Percentiles rank a stretch among this genome's conserved stretches.
Evolutionary conservation across 257 asterid species (phyloP).

Genomic region (Leptodermis oblonga): DNA sequence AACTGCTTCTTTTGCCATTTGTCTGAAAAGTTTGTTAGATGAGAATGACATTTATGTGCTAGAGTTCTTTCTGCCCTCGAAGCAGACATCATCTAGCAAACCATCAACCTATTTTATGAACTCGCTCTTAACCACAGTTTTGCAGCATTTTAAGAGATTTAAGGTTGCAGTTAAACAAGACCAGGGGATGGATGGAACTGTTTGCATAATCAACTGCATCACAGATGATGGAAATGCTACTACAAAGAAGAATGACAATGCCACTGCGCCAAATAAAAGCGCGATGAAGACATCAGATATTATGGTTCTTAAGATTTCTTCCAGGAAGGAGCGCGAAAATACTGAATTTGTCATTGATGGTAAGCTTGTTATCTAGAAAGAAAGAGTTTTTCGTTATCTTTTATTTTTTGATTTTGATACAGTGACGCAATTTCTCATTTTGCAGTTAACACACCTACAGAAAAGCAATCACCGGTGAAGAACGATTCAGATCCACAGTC

Average conservation of each 20-base stretch:
- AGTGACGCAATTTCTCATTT: neutral
- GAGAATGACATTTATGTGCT: constrained; percentile 18
- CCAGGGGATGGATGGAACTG: constrained; percentile 9
- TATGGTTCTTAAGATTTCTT: neutral
- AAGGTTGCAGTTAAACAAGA: constrained; percentile 19
- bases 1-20: constrained; percentile 22
- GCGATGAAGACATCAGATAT: neutral
- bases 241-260: neutral
- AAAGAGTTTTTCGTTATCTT: neutral
- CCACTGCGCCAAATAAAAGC: neutral
- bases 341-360: neutral
- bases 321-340: neutral
- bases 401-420: neutral
- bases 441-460: neutral
- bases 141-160: constrained; percentile 21
- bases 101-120: constrained; percentile 11
- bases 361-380: neutral
- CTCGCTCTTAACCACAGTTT: constrained; percentile 20
- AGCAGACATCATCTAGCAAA: neutral
- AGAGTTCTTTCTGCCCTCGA: constrained; percentile 23
- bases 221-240: neutral
- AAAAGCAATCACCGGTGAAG: neutral
- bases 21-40: constrained; percentile 16
- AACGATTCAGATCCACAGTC: neutral
- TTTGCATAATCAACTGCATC: constrained; percentile 5